A percentile compares a stretch with the other conserved stretches of the same genome.
phyloP scores from a whole-genome alignment of 164 flowering plant species.

The Piper longum region DNA sequence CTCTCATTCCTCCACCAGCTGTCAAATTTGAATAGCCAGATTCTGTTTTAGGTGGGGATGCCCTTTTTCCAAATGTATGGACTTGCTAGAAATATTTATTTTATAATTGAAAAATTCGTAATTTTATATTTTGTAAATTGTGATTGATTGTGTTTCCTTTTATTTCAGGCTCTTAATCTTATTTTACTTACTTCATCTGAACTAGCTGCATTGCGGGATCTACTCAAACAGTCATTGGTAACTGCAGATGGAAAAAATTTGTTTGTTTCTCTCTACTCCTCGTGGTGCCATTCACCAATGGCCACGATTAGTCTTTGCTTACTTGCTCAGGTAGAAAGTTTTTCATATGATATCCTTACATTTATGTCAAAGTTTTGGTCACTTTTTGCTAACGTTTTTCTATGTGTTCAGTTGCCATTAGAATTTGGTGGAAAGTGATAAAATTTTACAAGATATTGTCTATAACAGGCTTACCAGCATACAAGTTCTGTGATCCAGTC shows the following conservation, averaged over 20 bases:
- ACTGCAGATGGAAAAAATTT: conserved; percentile 69
- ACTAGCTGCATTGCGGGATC: conserved; percentile 59
- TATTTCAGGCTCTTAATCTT: conserved; percentile 81
- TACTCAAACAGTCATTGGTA: conserved; percentile 63
- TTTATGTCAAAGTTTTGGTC: too few relatives aligned
- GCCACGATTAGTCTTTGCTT: conserved; percentile 92
- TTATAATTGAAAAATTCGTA: neutral
- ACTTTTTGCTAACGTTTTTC: neutral
- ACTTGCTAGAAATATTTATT: neutral
- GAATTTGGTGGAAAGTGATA: neutral
- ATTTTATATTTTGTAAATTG: neutral
- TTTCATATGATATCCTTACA: too few relatives aligned
- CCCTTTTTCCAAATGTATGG: too few relatives aligned
- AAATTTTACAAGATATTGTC: neutral
- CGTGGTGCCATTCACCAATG: conserved; percentile 97
- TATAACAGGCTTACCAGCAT: conserved; percentile 74
- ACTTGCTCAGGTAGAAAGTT: conserved; percentile 65
- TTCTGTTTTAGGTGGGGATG: too few relatives aligned
- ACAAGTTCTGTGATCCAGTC: conserved; percentile 79
- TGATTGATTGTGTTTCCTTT: neutral
- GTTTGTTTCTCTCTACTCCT: conserved; percentile 71
- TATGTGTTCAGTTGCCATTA: neutral
- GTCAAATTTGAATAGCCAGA: too few relatives aligned
- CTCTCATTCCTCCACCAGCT: too few relatives aligned
- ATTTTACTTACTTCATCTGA: conserved; percentile 89